Base-by-base conservation (phyloP, 768 basidiomycete species). In the Suillus clintonianus region DNA sequence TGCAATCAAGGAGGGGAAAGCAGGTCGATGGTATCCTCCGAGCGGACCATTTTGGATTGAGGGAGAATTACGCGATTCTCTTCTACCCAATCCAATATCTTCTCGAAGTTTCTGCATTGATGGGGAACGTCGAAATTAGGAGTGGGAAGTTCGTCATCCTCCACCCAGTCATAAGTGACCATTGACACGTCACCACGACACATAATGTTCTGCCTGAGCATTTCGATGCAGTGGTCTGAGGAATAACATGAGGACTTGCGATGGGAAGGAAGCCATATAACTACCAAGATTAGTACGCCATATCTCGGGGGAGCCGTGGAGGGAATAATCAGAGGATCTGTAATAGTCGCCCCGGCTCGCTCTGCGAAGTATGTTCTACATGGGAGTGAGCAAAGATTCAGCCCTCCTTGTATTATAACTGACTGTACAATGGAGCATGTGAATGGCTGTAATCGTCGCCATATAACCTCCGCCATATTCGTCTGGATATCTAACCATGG, bases 381-480 rank as follows among this genome's bases (percentile, higher is more conserved):
- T 10, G 17, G 27, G 8, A 61, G 60, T 51, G 5, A 56, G 32
- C 27, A n/a, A 30, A 7, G 32, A 53, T n/a, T 5, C 11, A 50
- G n/a, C 15, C n/a, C 54, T 48, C 19, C 11, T 5, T 27, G 42
- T 3, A 19, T 34, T 61, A 15, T 4, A 51, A 39, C 63, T 48
- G 15, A 67, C 65, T 42, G 48, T 34, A 22, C 63, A 67, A 15
- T 58, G 63, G 15, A 67, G 32, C 14, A 62, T 54, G 15, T 67
- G 66, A 24, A 48, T 45, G 19, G 56, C 24, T n/a, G 61, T 64
- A 43, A 65, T 32, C 5, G 62, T 50, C 1, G 37, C 62, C 19
- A 67, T 57, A 50, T 62, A 65, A 5, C 67, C 64, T 14, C 67
- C 64, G 19, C 58, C 64, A 41, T 67, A 61, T 47, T 60, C 64